These are phyloP conservation scores for Crithidia bombi DNA, from an alignment of 208 protist species.

Conservation along the genomic window DNA sequence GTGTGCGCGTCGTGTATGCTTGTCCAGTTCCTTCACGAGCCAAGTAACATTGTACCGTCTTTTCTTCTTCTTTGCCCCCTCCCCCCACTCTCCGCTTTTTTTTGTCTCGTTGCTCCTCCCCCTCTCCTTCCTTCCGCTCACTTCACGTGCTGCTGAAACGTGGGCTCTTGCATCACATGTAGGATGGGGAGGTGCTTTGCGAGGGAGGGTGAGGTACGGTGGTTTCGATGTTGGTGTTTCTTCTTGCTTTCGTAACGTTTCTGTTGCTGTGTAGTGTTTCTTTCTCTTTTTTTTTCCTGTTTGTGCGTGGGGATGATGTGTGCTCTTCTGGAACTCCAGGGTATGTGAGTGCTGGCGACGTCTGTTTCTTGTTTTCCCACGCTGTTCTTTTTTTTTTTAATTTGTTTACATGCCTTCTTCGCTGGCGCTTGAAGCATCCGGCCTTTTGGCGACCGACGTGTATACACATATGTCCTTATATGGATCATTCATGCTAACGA, in stretches of 20 bases:
- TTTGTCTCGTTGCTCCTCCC: too few relatives aligned
- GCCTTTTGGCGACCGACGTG: too few relatives aligned
- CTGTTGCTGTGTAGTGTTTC: background rate
- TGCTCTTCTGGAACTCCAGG: too few relatives aligned
- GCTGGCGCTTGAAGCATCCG: too few relatives aligned
- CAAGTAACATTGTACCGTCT: background rate
- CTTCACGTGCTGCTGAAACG: background rate
- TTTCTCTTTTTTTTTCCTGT: background rate
- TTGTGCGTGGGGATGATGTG: background rate
- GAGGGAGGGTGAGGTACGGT: too few relatives aligned
- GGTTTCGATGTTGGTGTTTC: too few relatives aligned
- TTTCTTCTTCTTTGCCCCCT: slow-evolving; percentile 12
- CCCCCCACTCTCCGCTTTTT: slow-evolving; percentile 1
- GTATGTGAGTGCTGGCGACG: too few relatives aligned
- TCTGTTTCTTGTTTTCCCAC: background rate
- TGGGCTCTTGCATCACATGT: too few relatives aligned
- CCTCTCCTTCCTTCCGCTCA: background rate
- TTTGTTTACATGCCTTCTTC: too few relatives aligned
- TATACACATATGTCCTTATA: too few relatives aligned
- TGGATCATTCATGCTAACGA: too few relatives aligned
- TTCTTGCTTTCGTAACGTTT: background rate
- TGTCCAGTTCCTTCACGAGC: background rate
- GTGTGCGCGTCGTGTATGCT: background rate
- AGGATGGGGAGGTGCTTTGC: too few relatives aligned
- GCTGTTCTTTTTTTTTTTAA: background rate